Evolutionary conservation across 2,329 filamentous ascomycete species (phyloP).

Genomic region (Venturia aucupariae): DNA sequence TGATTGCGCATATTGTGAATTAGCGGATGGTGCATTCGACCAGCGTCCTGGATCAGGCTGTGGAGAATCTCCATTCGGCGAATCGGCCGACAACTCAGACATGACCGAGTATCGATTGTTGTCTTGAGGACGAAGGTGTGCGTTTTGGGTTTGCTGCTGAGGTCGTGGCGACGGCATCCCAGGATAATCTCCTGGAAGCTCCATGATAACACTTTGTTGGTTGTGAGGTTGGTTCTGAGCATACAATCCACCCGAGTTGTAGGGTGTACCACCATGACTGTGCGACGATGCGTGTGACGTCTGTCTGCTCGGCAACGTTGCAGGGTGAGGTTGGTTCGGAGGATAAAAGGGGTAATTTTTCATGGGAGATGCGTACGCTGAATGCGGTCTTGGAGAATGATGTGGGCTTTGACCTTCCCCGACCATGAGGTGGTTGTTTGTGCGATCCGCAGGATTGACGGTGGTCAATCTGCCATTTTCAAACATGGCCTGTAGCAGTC

Average conservation of each 20-base stretch:
- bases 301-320: conserved; percentile 4
- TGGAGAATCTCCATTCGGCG: conserved; percentile 19
- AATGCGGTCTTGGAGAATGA: conserved; percentile 8
- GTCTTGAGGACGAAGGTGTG: conserved; percentile 22
- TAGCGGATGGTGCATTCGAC: conserved; percentile 20
- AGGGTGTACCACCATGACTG: background rate
- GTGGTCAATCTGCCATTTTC: conserved; percentile 55
- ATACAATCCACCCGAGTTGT: conserved; percentile 12
- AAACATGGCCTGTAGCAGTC: conserved; percentile 58
- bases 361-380: background rate
- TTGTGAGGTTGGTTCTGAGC: conserved; percentile 18
- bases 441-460: conserved; percentile 37
- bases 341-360: background rate
- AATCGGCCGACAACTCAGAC: conserved; percentile 19
- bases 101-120: conserved; percentile 19
- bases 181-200: conserved; percentile 35
- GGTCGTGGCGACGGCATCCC: conserved; percentile 24
- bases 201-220: conserved; percentile 25
- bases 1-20: conserved; percentile 13
- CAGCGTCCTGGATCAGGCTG: conserved; percentile 24
- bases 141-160: conserved; percentile 10
- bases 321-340: background rate
- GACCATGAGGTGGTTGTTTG: background rate
- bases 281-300: background rate
- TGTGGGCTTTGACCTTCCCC: conserved; percentile 16